Base-by-base conservation (phyloP, 495 filamentous ascomycete genomes). In the Bombardia bombarda region DNA sequence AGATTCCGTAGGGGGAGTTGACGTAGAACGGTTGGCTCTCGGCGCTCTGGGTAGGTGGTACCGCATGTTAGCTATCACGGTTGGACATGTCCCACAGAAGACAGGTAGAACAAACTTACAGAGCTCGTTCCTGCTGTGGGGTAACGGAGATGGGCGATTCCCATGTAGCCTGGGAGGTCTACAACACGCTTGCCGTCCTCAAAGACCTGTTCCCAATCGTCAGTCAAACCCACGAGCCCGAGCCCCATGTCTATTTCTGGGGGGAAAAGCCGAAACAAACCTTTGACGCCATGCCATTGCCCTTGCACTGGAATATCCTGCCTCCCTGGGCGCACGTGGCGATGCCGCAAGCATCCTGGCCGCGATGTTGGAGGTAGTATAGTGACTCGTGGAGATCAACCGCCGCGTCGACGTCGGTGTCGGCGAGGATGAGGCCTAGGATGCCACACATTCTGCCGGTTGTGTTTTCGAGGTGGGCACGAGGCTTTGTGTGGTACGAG, bases 291-390 rank as follows among this genome's bases (percentile, higher is more conserved):
- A 95, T 86, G 25, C 89, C 90, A 60, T 90, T 90, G 40, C 88
- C 86, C 68, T 95, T 96, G 62, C 86, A 80, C 53, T 95, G 89
- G 63, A 81, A 89, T 43, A 95, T 84, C 10, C 85, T 76, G 47
- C 90, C 88, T 12, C 86, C 84, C 0, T 74, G 61, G 4, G 77
- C 82, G 55, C 86, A 94, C 18, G 82, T 89, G 5, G 81, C 76
- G 39, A 94, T 90, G 38, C 90, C 90, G 38, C 84, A 89, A 19
- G 90, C 90, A 83, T 95, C 90, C 60, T 95, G 87, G 41, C 89
- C 87, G 54, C 89, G 66, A 38, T 84, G 83, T 66, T 64, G 88
- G 12, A 95, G 79, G 49, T 89, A 82, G 62, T 92, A 94, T 10
- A 95, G 74, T 9, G 84, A 84, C 62, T 95, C 89, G 68, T 95